Evolutionary conservation across 371 early-diverging fungal species (phyloP).

Genomic region (Saksenaea oblongispora): DNA sequence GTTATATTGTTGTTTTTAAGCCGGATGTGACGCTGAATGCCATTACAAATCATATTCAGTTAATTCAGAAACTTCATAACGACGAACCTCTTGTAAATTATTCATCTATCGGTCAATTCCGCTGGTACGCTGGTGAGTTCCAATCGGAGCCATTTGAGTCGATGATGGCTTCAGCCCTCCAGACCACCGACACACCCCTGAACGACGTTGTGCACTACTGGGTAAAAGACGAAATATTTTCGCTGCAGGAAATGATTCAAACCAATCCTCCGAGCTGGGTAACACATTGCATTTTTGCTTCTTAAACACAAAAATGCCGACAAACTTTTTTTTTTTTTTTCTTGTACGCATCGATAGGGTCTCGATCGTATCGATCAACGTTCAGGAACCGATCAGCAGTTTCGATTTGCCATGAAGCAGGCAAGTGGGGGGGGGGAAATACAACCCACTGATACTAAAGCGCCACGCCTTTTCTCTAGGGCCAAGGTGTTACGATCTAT

Average conservation of each 20-base stretch:
- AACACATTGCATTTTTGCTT: neutral
- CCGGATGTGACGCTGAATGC: conserved; percentile 15
- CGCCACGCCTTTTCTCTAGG: conserved; percentile 11
- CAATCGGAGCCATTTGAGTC: conserved; percentile 25
- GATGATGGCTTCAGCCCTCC: conserved; percentile 11
- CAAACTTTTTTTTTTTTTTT: neutral
- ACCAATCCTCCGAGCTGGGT: conserved; percentile 49
- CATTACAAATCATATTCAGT: conserved; percentile 35
- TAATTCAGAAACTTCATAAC: conserved; percentile 18
- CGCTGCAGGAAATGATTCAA: conserved; percentile 46
- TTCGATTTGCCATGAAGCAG: conserved; percentile 33
- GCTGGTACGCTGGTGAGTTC: conserved; percentile 41
- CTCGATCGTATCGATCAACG: conserved; percentile 50
- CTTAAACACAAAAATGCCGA: neutral
- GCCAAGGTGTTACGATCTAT: conserved; percentile 39
- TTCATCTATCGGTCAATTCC: conserved; percentile 40
- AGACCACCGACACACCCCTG: neutral
- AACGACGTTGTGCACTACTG: conserved; percentile 38
- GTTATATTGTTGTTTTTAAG: conserved; percentile 43
- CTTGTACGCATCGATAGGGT: conserved; percentile 22
- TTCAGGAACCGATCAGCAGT: conserved; percentile 33
- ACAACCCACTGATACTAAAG: neutral
- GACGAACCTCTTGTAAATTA: conserved; percentile 7
- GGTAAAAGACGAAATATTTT: conserved; percentile 38
- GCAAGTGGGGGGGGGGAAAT: conserved; percentile 11